These are phyloP conservation scores for Lecanicillium sp. DNA, from an alignment of 2,329 filamentous ascomycete genomes.

Conservation along the genomic window DNA sequence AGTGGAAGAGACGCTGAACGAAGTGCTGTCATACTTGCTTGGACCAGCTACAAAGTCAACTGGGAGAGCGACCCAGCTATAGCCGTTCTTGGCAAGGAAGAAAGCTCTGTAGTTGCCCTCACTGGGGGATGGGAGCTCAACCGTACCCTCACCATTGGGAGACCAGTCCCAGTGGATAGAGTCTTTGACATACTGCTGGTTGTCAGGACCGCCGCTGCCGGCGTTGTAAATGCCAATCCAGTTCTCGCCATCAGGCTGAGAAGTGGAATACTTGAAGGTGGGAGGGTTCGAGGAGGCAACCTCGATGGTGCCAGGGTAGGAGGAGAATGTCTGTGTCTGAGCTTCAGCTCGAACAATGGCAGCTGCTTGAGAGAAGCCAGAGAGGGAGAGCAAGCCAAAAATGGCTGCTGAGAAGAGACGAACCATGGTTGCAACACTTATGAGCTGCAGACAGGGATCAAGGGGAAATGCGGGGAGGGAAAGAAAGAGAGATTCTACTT, in stretches of 20 bases:
- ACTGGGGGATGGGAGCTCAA: slow-evolving; percentile 4
- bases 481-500: no score
- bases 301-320: slow-evolving; percentile 3
- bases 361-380: slow-evolving; percentile 1
- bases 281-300: slow-evolving; percentile 4
- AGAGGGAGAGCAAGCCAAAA: background rate
- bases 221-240: slow-evolving; percentile 7
- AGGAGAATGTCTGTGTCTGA: background rate
- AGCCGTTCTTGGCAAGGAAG: slow-evolving; percentile 5
- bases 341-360: slow-evolving; percentile 1
- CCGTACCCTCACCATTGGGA: background rate
- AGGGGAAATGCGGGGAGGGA: no score
- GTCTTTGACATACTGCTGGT: background rate
- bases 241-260: slow-evolving; percentile 6
- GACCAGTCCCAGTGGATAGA: slow-evolving; percentile 5
- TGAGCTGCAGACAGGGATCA: no score
- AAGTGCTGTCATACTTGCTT: background rate
- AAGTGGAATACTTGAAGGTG: slow-evolving; percentile 6
- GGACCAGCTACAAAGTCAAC: background rate
- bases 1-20: background rate
- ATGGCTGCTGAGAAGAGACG: slow-evolving; percentile 3
- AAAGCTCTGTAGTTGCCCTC: slow-evolving; percentile 7
- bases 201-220: slow-evolving; percentile 6
- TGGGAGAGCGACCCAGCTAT: slow-evolving; percentile 5
- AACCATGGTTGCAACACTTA: slow-evolving; percentile 2